phyloP scores from a whole-genome alignment of 306 rosid genomes.

The Vigna trinervia region DNA sequence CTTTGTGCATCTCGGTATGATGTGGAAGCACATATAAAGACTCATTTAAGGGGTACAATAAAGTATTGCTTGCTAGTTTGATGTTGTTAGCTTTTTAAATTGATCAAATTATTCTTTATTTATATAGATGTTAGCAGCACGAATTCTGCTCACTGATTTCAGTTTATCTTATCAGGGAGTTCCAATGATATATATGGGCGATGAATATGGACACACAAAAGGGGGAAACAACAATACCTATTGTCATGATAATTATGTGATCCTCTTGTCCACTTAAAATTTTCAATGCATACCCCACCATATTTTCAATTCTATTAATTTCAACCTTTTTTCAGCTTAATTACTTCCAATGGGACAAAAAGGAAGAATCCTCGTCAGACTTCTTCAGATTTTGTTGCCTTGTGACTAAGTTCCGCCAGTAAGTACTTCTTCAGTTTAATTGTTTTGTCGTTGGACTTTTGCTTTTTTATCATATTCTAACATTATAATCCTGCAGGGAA shows the following conservation, averaged over 20 bases:
- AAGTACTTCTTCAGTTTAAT: constrained; percentile 32
- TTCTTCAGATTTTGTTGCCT: constrained; percentile 88
- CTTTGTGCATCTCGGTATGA: not conserved
- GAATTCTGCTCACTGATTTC: constrained; percentile 34
- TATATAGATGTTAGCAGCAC: constrained; percentile 13
- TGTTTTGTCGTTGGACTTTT: constrained; percentile 12
- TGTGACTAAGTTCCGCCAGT: constrained; percentile 79
- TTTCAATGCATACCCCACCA: constrained; percentile 28
- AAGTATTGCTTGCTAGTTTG: not conserved
- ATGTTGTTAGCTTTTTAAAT: constrained; percentile 11
- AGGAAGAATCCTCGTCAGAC: constrained; percentile 75
- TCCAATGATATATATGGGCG: constrained; percentile 95
- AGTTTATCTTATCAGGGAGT: constrained; percentile 73
- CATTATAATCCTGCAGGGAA: constrained; percentile 67
- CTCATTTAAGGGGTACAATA: not conserved
- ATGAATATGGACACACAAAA: constrained; percentile 98
- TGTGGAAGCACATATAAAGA: not conserved
- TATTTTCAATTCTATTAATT: constrained; percentile 34
- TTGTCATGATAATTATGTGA: constrained; percentile 93
- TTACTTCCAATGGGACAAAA: constrained; percentile 93
- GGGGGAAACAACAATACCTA: constrained; percentile 98
- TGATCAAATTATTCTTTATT: constrained; percentile 25
- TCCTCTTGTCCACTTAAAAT: constrained; percentile 45
- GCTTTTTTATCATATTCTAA: constrained; percentile 32
- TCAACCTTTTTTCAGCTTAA: constrained; percentile 66